phyloP scores from a whole-genome alignment of 306 rosid species.

The Glycine latifolia region DNA sequence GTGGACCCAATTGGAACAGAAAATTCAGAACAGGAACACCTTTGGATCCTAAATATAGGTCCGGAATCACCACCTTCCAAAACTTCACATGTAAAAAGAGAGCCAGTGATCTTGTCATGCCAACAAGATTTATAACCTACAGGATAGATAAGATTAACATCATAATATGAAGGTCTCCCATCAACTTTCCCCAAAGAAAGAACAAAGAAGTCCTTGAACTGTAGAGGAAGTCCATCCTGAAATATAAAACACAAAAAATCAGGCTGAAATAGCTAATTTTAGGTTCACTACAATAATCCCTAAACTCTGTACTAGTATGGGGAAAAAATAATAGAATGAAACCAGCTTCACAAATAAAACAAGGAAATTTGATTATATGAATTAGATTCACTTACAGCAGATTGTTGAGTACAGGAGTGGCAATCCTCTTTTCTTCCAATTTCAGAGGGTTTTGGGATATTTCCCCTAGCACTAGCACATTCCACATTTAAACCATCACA shows the following conservation, averaged over 20 bases:
- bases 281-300: slow-evolving; percentile 36
- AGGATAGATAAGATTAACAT: slow-evolving; percentile 70
- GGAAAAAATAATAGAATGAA: slow-evolving; percentile 2
- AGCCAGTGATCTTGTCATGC: slow-evolving; percentile 94
- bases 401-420: slow-evolving; percentile 50
- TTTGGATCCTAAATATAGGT: slow-evolving; percentile 79
- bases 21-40: slow-evolving; percentile 73
- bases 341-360: slow-evolving; percentile 26
- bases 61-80: slow-evolving; percentile 93
- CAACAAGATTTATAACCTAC: slow-evolving; percentile 87
- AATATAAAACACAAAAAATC: slow-evolving; percentile 51
- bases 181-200: slow-evolving; percentile 90
- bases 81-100: slow-evolving; percentile 81
- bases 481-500: slow-evolving; percentile 57
- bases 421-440: slow-evolving; percentile 55
- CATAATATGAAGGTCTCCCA: slow-evolving; percentile 76
- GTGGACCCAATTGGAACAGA: slow-evolving; percentile 73
- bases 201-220: slow-evolving; percentile 87
- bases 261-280: slow-evolving; percentile 44
- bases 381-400: slow-evolving; percentile 60
- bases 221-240: slow-evolving; percentile 91
- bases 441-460: slow-evolving; percentile 55
- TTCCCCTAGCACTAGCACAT: slow-evolving; percentile 53
- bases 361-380: slow-evolving; percentile 38
- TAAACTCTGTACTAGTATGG: not conserved